Evolutionary conservation across 441 rosid species (phyloP), one percentile per base, ranked within the genome.

Genomic region (Eruca vesicaria): DNA sequence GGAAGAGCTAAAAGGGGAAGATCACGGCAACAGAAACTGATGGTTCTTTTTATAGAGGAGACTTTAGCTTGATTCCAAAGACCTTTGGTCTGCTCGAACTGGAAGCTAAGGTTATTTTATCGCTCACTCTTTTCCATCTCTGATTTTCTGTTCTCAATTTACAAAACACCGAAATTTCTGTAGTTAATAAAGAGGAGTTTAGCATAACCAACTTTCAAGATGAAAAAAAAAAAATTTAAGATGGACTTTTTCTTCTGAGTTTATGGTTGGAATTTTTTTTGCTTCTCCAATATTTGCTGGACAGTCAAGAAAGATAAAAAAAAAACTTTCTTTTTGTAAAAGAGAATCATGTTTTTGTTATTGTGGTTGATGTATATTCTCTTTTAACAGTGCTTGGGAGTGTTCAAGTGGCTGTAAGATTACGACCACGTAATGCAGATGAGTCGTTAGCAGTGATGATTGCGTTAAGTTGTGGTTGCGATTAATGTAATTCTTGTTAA

Each of bases 321-420:
- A 10, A 36, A 12, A 38, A 4, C 15, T 38, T 14, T 41, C 7
- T 41, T 43, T 41, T 14, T 41, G 50, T 38, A 38, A 41, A 41
- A 41, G 16, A 41, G 50, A 38, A 38, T 38, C 15, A 45, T 45
- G 53, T 45, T 15, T 19, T 14, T 41, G 14, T 10, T 36, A 9
- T 36, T 36, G 43, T 36, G 12, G 10, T 36, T 43, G 52, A 43
- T 6, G 52, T n/a, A 43, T n/a, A 5, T 48, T 62, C 36, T 21
- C 55, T 29, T 45, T 66, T 21, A 36, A 21, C 63, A 94, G 98
- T 92, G 18, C 92, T 90, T 18, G 98, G 97, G 74, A 88, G 99
- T 83, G 99, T 94, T 74, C 85, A 97, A 67, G 97, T 94, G 41
- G 97, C 96, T 2, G 92, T 90, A 38, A 92, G 97, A 76, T 82